These are phyloP conservation scores for Arabis alpina DNA, from an alignment of 345 rosid genomes.

Conservation along the genomic window DNA sequence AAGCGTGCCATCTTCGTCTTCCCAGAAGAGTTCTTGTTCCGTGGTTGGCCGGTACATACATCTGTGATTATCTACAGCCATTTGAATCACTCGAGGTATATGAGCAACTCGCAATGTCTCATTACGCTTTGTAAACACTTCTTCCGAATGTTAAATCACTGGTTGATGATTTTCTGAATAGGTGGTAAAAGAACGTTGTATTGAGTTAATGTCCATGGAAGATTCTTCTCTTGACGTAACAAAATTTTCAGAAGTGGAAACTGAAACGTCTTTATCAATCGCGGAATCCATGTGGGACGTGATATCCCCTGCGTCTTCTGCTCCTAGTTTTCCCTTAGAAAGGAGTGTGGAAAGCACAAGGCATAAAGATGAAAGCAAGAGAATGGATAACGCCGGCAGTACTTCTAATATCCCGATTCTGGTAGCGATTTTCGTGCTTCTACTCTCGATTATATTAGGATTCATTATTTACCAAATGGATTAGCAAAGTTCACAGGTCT, in stretches of 20 bases:
- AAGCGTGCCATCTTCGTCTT: constrained; percentile 58
- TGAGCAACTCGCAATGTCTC: background rate
- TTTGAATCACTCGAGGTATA: constrained; percentile 78
- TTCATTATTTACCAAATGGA: constrained; percentile 45
- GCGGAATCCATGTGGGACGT: constrained; percentile 74
- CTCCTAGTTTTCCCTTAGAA: constrained; percentile 37
- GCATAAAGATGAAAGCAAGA: constrained; percentile 26
- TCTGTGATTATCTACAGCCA: constrained; percentile 85
- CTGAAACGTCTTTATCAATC: constrained; percentile 48
- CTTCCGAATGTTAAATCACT: background rate
- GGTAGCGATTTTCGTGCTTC: constrained; percentile 57
- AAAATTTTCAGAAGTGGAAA: constrained; percentile 63
- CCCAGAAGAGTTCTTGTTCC: constrained; percentile 87
- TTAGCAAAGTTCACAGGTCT: constrained; percentile 18
- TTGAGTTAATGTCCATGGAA: constrained; percentile 82
- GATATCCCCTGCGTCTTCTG: constrained; percentile 40
- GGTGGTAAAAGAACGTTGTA: constrained; percentile 85
- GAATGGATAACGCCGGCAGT: background rate
- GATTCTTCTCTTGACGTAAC: constrained; percentile 52
- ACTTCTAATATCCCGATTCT: constrained; percentile 37
- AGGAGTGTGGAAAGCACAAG: constrained; percentile 32
- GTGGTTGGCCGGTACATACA: constrained; percentile 63
- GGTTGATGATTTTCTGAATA: constrained; percentile 25
- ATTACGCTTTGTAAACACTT: background rate
- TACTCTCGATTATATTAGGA: constrained; percentile 60